A percentile compares a stretch with the other conserved stretches of the same genome.
Evolutionary conservation across 495 filamentous ascomycete genomes (phyloP).

Genomic region (Ascodesmis nigricans): DNA sequence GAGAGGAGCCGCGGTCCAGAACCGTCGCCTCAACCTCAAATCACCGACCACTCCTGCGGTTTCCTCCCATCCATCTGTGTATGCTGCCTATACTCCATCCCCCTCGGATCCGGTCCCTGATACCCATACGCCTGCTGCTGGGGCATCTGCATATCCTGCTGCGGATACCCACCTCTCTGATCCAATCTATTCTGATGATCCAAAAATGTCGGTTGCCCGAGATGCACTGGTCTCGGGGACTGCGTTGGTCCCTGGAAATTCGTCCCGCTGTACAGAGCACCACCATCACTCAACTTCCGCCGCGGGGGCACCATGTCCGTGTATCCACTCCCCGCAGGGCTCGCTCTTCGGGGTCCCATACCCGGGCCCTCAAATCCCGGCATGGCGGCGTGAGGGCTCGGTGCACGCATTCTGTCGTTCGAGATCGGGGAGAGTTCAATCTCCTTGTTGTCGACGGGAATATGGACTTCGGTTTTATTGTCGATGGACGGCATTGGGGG

Average conservation of each 20-base stretch:
- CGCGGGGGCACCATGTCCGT: constrained; percentile 1
- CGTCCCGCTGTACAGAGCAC: too few species aligned
- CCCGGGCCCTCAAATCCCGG: too few species aligned
- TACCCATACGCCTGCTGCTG: not conserved
- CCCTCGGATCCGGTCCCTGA: not conserved
- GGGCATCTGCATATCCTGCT: not conserved
- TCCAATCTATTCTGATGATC: too few species aligned
- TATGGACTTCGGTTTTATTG: constrained; percentile 7
- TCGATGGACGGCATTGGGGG: constrained; percentile 14
- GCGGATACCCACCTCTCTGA: too few species aligned
- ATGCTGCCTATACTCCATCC: not conserved
- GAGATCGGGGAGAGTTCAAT: constrained; percentile 8
- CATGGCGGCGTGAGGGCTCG: too few species aligned
- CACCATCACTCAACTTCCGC: too few species aligned
- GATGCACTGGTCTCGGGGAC: too few species aligned
- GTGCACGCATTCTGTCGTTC: not conserved
- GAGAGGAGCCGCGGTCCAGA: not conserved
- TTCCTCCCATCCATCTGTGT: not conserved
- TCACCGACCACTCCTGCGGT: not conserved
- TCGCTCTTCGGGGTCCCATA: too few species aligned
- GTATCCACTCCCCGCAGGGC: not conserved
- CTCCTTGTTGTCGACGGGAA: constrained; percentile 10
- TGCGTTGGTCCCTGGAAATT: too few species aligned
- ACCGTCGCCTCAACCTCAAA: not conserved
- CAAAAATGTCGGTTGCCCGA: too few species aligned